Conservation (phyloP, 805 yeast species). For the Ogataea chonburiensis region DNA sequence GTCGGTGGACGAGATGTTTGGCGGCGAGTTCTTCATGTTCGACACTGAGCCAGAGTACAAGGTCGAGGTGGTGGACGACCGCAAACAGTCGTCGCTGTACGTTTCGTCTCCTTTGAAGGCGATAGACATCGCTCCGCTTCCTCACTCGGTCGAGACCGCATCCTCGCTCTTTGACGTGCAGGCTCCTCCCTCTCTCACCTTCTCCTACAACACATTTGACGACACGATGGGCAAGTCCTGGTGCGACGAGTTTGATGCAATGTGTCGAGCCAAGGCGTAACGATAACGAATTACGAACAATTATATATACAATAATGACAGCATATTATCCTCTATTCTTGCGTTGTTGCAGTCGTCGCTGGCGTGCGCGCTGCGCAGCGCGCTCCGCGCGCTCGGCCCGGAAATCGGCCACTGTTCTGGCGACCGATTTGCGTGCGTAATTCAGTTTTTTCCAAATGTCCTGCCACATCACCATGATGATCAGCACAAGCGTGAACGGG, state of each 20-base stretch:
- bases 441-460: constrained; percentile 13
- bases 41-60: constrained; percentile 34
- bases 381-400: constrained; percentile 5
- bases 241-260: constrained; percentile 21
- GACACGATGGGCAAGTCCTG: constrained; percentile 17
- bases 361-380: not conserved
- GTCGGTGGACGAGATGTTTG: constrained; percentile 18
- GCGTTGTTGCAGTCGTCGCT: not conserved
- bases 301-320: too few relatives aligned
- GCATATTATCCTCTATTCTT: constrained; percentile 1
- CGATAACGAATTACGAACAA: constrained; percentile 5
- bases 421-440: constrained; percentile 7
- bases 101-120: constrained; percentile 8
- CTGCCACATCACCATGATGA: constrained; percentile 38
- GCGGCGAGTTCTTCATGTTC: constrained; percentile 36
- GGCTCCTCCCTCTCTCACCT: constrained; percentile 19
- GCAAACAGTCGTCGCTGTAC: constrained; percentile 10
- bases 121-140: constrained; percentile 11
- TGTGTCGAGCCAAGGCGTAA: constrained; percentile 6
- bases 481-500: constrained; percentile 39
- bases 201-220: constrained; percentile 20
- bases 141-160: constrained; percentile 16
- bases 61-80: constrained; percentile 19
- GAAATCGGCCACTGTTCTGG: constrained; percentile 11
- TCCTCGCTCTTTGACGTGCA: constrained; percentile 20